Base-by-base conservation (phyloP, 768 basidiomycete genomes). In the Tulasnella calospora region DNA sequence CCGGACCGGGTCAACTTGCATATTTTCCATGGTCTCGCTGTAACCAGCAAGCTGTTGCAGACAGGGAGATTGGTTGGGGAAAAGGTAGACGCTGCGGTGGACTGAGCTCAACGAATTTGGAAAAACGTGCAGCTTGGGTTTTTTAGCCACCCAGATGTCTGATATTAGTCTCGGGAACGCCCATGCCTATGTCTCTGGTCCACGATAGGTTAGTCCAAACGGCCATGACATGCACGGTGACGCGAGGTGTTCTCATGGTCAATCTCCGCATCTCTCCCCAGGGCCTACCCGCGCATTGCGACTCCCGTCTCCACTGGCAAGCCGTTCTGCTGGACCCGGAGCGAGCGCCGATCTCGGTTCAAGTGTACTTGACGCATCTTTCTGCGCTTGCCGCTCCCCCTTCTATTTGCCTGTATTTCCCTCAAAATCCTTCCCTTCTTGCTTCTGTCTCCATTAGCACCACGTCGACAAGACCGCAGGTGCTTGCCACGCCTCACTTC, bases 201-300 rank as follows among this genome's bases (percentile, higher is more conserved):
- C 71, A 41, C 36, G 71, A 72, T 72, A 46, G 71, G 36, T 72
- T 72, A 72, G 71, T 46, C 38, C 44, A 72, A 40, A 40, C 71
- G 71, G 71, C 15, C 8, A 72, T 40, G 71, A 40, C 36, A 72
- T 46, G 71, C 71, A 35, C 27, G 23, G 36, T 46, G 36, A 72
- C 71, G 71, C 36, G 71, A 72, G 71, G 71, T 27, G 71, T 72
- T 72, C 71, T 72, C 71, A 72, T 72, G 71, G 38, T 36, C 71
- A 72, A 40, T 72, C 71, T 72, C 71, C 71, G 71, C 71, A 72
- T 30, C 71, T 46, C 44, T 46, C 44, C 71, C 71, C 71, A 72
- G 71, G 44, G 38, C 21, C 17, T 41, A 12, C 61, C n/a, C 23
- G 23, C 23, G 7, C 21, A 23, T 40, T 46, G 71, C 38, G 71